Conservation (phyloP, 1,284 basidiomycete genomes). For the Vanrija sp. region DNA sequence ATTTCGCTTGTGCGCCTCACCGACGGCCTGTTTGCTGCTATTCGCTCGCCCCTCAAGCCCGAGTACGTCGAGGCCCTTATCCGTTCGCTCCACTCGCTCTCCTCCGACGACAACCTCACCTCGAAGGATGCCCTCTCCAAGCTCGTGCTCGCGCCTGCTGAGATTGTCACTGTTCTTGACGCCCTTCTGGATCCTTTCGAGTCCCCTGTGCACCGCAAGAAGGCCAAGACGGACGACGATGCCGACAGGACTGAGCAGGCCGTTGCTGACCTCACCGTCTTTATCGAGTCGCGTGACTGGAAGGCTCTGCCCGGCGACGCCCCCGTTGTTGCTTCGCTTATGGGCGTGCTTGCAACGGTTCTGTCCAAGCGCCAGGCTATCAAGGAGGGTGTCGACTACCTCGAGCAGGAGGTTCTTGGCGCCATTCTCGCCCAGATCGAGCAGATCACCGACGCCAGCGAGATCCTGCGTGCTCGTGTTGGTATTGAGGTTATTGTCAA, state of each 20-base stretch:
- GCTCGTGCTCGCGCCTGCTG: slow-evolving; percentile 23
- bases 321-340: slow-evolving; percentile 66
- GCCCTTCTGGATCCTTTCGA: slow-evolving; percentile 30
- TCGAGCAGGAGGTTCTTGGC: slow-evolving; percentile 82
- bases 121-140: slow-evolving; percentile 24
- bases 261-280: slow-evolving; percentile 58
- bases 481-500: slow-evolving; percentile 77
- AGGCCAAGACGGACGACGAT: slow-evolving; percentile 29
- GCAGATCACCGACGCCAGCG: slow-evolving; percentile 52
- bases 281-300: slow-evolving; percentile 69
- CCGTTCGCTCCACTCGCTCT: slow-evolving; percentile 27
- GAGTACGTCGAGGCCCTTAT: slow-evolving; percentile 31
- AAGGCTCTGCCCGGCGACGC: slow-evolving; percentile 63
- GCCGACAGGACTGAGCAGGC: slow-evolving; percentile 25
- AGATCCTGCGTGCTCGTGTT: slow-evolving; percentile 45
- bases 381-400: slow-evolving; percentile 64
- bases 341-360: slow-evolving; percentile 70
- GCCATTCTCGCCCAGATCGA: slow-evolving; percentile 68
- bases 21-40: slow-evolving; percentile 31
- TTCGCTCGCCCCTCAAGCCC: slow-evolving; percentile 24
- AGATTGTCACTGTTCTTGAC: slow-evolving; percentile 25
- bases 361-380: slow-evolving; percentile 53
- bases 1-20: slow-evolving; percentile 30
- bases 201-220: slow-evolving; percentile 30
- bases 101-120: slow-evolving; percentile 28